A percentile compares a stretch with the other conserved stretches of the same genome.
Conservation (phyloP, 2,329 filamentous ascomycete genomes). For the Delphinella strobiligena region DNA sequence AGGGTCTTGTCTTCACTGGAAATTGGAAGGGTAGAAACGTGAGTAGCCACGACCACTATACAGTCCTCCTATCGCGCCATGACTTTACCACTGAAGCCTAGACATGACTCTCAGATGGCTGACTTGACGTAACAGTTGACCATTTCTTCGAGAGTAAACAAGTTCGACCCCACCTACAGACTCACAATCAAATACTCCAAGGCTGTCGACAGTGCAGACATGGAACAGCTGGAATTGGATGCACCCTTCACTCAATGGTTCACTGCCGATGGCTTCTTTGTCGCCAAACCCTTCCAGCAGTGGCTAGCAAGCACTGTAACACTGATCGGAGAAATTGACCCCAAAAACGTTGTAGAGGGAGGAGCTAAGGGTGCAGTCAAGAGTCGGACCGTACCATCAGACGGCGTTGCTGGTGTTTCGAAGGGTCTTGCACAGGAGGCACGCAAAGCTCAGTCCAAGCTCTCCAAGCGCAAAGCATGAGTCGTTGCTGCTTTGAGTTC, state of each 20-base stretch:
- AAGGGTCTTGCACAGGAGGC: not conserved
- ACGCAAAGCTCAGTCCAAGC: not conserved
- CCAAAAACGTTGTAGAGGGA: constrained; percentile 36
- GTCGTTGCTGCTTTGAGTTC: no score
- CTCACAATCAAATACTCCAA: constrained; percentile 41
- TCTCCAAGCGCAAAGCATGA: not conserved
- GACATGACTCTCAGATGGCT: no score
- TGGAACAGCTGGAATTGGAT: constrained; percentile 40
- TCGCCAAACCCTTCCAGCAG: constrained; percentile 65
- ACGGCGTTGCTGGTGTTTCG: constrained; percentile 1
- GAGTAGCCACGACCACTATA: constrained; percentile 13
- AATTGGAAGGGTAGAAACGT: constrained; percentile 56
- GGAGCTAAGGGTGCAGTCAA: not conserved
- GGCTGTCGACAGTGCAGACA: constrained; percentile 15
- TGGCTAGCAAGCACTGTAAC: constrained; percentile 60
- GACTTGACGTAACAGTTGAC: constrained; percentile 61
- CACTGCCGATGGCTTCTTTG: constrained; percentile 57
- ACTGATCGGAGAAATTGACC: constrained; percentile 53
- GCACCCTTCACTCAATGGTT: constrained; percentile 67
- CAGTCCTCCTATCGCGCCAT: no score
- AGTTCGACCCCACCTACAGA: constrained; percentile 72
- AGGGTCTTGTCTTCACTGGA: constrained; percentile 70
- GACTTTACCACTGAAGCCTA: no score
- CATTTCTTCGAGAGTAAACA: constrained; percentile 60
- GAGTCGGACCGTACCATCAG: not conserved